phyloP scores from a whole-genome alignment of 306 rosid genomes.

The Vigna mungo region DNA sequence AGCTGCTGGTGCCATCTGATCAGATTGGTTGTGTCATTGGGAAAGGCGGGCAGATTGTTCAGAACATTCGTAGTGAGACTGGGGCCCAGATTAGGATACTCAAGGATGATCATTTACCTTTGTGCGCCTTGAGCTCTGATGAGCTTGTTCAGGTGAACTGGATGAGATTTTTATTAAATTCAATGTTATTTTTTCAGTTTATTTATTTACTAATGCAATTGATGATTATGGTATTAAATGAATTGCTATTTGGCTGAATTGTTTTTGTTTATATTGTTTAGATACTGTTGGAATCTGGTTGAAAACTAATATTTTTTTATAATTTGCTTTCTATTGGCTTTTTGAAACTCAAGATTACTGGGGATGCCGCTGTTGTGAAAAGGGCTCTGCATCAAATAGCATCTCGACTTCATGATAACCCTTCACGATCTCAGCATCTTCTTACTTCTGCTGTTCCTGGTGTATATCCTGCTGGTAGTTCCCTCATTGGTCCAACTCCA shows the following conservation, averaged over 20 bases:
- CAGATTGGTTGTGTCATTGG: constrained; percentile 97
- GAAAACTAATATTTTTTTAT: constrained; percentile 17
- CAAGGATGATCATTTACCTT: constrained; percentile 87
- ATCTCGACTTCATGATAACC: constrained; percentile 88
- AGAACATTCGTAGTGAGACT: constrained; percentile 80
- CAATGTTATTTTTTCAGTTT: background rate
- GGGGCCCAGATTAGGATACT: constrained; percentile 96
- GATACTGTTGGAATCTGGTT: constrained; percentile 4
- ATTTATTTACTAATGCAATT: background rate
- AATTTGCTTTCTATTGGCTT: constrained; percentile 29
- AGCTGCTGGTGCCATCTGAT: constrained; percentile 94
- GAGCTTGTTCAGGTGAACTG: constrained; percentile 89
- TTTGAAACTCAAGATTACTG: constrained; percentile 69
- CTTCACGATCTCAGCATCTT: constrained; percentile 92
- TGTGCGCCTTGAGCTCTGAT: constrained; percentile 85
- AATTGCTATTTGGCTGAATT: constrained; percentile 28
- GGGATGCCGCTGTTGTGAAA: constrained; percentile 78
- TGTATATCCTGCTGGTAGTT: constrained; percentile 66
- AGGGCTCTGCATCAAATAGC: constrained; percentile 87
- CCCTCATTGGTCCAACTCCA: constrained; percentile 72
- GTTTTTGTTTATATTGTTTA: background rate
- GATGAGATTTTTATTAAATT: constrained; percentile 19
- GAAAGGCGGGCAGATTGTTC: constrained; percentile 94
- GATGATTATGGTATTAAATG: constrained; percentile 14
- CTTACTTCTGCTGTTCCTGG: constrained; percentile 71